These are phyloP conservation scores for Hamigera avellanea DNA, from an alignment of 495 filamentous ascomycete species.

Conservation along the genomic window DNA sequence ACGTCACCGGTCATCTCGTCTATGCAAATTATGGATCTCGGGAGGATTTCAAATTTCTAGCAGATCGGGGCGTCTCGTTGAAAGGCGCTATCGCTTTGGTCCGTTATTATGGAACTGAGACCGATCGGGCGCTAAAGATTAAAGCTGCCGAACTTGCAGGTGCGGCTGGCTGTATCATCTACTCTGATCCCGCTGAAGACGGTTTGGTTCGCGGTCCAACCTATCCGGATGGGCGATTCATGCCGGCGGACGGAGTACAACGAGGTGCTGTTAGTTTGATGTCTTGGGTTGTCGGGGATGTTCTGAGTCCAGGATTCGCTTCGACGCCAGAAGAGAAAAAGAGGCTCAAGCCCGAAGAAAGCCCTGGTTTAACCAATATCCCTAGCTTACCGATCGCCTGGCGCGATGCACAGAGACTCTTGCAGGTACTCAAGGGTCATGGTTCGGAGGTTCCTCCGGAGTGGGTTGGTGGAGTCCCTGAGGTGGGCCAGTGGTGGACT, in stretches of 20 bases:
- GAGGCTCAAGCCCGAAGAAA: conserved; percentile 54
- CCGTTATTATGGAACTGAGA: conserved; percentile 63
- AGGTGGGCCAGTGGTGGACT: conserved; percentile 70
- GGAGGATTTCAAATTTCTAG: conserved; percentile 66
- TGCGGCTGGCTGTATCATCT: conserved; percentile 79
- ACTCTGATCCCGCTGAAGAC: conserved; percentile 77
- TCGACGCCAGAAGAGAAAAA: conserved; percentile 55
- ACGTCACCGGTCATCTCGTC: conserved; percentile 82
- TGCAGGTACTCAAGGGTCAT: conserved; percentile 65
- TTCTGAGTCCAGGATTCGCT: conserved; percentile 76
- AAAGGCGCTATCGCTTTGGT: conserved; percentile 77
- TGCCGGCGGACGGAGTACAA: conserved; percentile 72
- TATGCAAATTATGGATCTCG: conserved; percentile 88
- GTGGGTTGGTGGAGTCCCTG: conserved; percentile 67
- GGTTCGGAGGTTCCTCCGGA: conserved; percentile 57
- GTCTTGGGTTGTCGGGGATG: conserved; percentile 76
- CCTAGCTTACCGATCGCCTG: conserved; percentile 82
- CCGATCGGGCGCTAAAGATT: conserved; percentile 66
- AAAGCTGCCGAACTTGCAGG: conserved; percentile 81
- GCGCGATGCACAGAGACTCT: conserved; percentile 72
- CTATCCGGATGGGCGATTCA: conserved; percentile 63
- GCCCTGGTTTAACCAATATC: conserved; percentile 64
- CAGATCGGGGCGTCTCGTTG: conserved; percentile 57
- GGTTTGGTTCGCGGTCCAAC: conserved; percentile 57
- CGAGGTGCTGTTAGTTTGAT: conserved; percentile 72